Base-by-base conservation (phyloP, 345 rosid species). In the Arabis alpina region DNA sequence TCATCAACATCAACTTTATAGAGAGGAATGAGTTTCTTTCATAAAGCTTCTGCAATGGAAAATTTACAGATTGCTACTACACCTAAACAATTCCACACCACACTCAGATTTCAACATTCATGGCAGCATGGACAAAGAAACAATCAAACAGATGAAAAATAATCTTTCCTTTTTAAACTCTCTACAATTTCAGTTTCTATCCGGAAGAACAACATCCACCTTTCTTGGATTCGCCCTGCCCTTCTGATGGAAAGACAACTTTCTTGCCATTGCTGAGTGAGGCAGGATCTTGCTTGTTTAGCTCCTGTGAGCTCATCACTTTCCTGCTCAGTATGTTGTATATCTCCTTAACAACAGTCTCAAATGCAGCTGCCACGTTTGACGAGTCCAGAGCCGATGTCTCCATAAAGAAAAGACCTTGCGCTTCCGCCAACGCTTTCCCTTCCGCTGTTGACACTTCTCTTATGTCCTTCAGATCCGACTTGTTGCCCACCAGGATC, bases 381-480 rank as follows among this genome's bases (percentile, higher is more conserved):
- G 96, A 93, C 10, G 98, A 93, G 81, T 93, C 97, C 10, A 93
- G 85, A 51, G 98, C 98, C 0, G 97, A 93, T 48, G 98, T 93
- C 64, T 93, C 98, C 85, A 93, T 82, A 79, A 93, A 93, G 80
- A 91, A 93, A 73, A 91, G 83, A 41, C 96, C 91, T 61, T 89
- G 90, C 34, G 90, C 86, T 85, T 93, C 96, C 0, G 98, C 97
- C 76, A 93, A 78, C 3, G 85, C 72, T 75, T 89, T 93, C 56
- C 94, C 98, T 85, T 93, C 98, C 0, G 80, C 85, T 8, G 92
- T 85, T 4, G 93, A 41, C 53, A 93, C 97, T 77, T 93, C 98
- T 82, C 98, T 85, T 8, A 92, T 88, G 61, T 91, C 97, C 80
- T 87, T 84, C 13, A 93, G 93, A 83, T 91, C 98, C 0, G 94